A percentile compares a stretch with the other conserved stretches of the same genome.
Conservation (phyloP, 345 rosid genomes). For the Gossypioides kirkii region DNA sequence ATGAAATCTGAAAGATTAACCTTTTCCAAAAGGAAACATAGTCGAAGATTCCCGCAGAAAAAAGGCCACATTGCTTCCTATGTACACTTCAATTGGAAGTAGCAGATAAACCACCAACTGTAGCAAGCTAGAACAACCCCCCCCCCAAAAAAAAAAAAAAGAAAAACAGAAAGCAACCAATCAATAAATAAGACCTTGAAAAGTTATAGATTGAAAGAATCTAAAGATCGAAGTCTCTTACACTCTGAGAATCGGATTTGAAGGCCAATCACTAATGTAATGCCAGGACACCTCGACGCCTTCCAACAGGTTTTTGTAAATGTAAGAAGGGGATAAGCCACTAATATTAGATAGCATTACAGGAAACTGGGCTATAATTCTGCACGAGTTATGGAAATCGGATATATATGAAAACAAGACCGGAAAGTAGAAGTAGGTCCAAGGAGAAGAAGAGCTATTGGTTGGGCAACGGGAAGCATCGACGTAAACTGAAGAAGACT, state of each 20-base stretch:
- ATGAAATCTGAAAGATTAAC: not conserved
- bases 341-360: not conserved
- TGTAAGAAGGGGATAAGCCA: not conserved
- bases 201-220: not conserved
- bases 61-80: fast-evolving
- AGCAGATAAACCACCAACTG: not conserved
- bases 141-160: no score
- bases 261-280: fast-evolving
- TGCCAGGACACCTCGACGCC: not conserved
- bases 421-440: not conserved
- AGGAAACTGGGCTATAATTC: not conserved
- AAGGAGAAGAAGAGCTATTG: not conserved
- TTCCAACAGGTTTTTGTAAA: not conserved
- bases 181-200: not conserved
- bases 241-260: not conserved
- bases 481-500: not conserved
- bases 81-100: fast-evolving
- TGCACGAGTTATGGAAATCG: not conserved
- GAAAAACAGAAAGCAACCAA: not conserved
- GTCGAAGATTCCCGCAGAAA: fast-evolving
- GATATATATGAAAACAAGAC: not conserved
- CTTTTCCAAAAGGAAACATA: fast-evolving
- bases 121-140: not conserved
- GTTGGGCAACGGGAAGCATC: not conserved
- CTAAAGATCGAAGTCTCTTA: not conserved